phyloP scores from a whole-genome alignment of 306 rosid genomes.

The Arachis hypogaea region DNA sequence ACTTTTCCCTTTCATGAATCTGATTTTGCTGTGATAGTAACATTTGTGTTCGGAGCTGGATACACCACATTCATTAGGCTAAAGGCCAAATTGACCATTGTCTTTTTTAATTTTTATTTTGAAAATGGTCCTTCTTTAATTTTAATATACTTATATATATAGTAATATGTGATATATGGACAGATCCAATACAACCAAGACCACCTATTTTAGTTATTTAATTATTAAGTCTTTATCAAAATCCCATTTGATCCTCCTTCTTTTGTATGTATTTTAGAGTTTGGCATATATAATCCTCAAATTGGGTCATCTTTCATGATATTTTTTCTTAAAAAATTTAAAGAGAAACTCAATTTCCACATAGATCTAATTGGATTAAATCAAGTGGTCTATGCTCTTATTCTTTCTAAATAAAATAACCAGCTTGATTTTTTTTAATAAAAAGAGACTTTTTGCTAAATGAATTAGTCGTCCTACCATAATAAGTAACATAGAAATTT shows the following conservation, averaged over 20 bases:
- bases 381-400: too few relatives aligned
- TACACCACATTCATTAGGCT: constrained; percentile 29
- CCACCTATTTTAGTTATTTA: neutral
- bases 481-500: too few relatives aligned
- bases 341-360: constrained; percentile 37
- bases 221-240: neutral
- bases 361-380: too few relatives aligned
- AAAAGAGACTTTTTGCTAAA: too few relatives aligned
- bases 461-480: too few relatives aligned
- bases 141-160: too few relatives aligned
- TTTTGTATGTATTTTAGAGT: neutral
- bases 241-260: neutral
- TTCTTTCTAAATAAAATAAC: too few relatives aligned
- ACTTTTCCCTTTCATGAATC: constrained; percentile 38
- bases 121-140: neutral
- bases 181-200: neutral
- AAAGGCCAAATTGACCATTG: constrained; percentile 4
- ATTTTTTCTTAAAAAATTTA: neutral
- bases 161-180: neutral
- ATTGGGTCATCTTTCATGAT: constrained; percentile 19
- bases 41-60: constrained; percentile 34
- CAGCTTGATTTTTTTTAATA: too few relatives aligned
- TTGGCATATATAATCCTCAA: constrained; percentile 27
- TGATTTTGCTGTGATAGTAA: constrained; percentile 31
- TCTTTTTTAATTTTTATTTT: neutral